These are phyloP conservation scores for Calonectria montana DNA, from an alignment of 2,329 filamentous ascomycete genomes.

Conservation along the genomic window DNA sequence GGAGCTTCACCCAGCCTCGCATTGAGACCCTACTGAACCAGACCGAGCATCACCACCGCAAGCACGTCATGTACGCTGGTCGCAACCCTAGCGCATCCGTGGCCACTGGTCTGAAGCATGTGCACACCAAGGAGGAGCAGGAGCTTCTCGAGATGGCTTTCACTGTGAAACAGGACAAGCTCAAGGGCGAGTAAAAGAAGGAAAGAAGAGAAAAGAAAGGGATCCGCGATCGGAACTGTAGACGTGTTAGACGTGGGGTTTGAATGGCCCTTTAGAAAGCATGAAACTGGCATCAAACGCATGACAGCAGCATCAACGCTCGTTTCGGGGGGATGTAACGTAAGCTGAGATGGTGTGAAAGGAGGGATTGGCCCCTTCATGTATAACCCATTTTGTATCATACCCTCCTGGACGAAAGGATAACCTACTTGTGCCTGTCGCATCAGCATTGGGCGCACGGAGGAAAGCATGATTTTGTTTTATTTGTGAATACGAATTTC, in stretches of 20 bases:
- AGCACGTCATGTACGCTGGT: slow-evolving; percentile 97
- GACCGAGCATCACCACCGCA: slow-evolving; percentile 90
- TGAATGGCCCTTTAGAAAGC: slow-evolving; percentile 13
- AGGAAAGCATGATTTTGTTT: slow-evolving; percentile 39
- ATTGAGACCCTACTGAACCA: slow-evolving; percentile 96
- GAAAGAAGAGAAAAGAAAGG: neutral
- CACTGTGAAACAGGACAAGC: slow-evolving; percentile 73
- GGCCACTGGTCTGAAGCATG: slow-evolving; percentile 89
- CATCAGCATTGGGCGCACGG: slow-evolving; percentile 39
- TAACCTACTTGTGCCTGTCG: slow-evolving; percentile 36
- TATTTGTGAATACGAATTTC: slow-evolving; percentile 8
- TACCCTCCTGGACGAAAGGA: slow-evolving; percentile 46
- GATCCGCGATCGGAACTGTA: neutral
- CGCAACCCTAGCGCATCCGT: slow-evolving; percentile 93
- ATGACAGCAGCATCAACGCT: slow-evolving; percentile 27
- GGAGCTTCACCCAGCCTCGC: slow-evolving; percentile 96
- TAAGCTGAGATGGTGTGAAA: slow-evolving; percentile 33
- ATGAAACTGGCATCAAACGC: slow-evolving; percentile 25
- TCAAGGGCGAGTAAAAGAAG: slow-evolving; percentile 70
- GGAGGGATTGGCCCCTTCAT: slow-evolving; percentile 40
- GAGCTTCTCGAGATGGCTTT: slow-evolving; percentile 79
- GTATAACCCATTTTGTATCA: slow-evolving; percentile 48
- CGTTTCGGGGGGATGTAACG: slow-evolving; percentile 38
- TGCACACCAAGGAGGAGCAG: slow-evolving; percentile 92
- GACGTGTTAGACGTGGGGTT: slow-evolving; percentile 23